Base-by-base conservation (phyloP, 805 yeast genomes). In the Ogataea haglerorum region DNA sequence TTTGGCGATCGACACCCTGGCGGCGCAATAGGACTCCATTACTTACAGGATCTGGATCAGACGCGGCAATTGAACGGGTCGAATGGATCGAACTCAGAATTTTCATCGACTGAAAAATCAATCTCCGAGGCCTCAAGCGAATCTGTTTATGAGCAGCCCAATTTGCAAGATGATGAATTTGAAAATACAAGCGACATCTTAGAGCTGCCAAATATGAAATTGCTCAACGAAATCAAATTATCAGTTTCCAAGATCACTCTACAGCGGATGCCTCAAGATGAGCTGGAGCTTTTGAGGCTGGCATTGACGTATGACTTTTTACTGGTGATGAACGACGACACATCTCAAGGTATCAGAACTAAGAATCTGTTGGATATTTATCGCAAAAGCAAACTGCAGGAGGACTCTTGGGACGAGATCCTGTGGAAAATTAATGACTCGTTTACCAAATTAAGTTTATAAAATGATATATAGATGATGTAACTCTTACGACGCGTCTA, bases 1-100 rank as follows among this genome's bases (percentile, higher is more conserved):
- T 88, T 88, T 61, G 80, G 83, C 7, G 74, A 73, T 46, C 75
- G 82, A 56, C 96, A 88, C 55, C 96, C 96, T 2, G 96, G 96
- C 15, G 96, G 96, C 13, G 84, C 93, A 2, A 87, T 88, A 55
- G 96, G 96, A 12, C 68, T 67, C 38, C 66, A 70, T 6, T 72
- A 65, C 43, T 48, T 52, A 29, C 46, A 37, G 16, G 35, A 46
- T 10, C 25, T 39, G 24, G 24, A 32, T 27, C 40, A 33, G 15
- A 32, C 35, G 7, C 18, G 36, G 8, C 29, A 33, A 8, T 21
- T 34, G 19, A 42, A 45, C 27, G 40, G 42, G 4, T 40, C 38
- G 4, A 39, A 23, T 10, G 36, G 30, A n/a, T 43, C 46, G 5
- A 50, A 39, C 28, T 45, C 45, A 2, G 53, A 45, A 23, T 48